Conservation (phyloP, 1,284 basidiomycete genomes). For the Prillingera fragicola region DNA sequence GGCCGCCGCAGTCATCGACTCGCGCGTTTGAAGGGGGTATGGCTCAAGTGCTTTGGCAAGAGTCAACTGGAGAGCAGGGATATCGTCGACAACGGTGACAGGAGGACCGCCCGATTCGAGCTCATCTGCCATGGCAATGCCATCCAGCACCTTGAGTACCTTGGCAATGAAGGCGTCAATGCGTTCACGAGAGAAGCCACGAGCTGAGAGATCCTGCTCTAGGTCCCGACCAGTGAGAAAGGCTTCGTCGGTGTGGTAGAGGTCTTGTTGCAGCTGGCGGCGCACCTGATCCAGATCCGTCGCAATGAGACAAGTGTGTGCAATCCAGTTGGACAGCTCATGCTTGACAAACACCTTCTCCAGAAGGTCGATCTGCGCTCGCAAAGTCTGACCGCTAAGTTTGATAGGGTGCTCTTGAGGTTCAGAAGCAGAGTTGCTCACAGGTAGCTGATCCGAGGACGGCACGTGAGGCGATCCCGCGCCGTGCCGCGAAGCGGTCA, state of each 20-base stretch:
- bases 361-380: constrained; percentile 30
- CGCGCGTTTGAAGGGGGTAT: constrained; percentile 36
- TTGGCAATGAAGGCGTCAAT: constrained; percentile 41
- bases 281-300: constrained; percentile 38
- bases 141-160: constrained; percentile 43
- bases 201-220: constrained; percentile 21
- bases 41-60: constrained; percentile 20
- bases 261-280: constrained; percentile 34
- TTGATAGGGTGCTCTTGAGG: constrained; percentile 32
- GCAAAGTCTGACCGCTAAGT: constrained; percentile 31
- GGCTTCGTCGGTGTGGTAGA: constrained; percentile 40
- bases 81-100: not conserved
- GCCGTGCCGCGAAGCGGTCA: constrained; percentile 18
- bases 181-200: constrained; percentile 28
- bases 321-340: constrained; percentile 41
- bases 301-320: constrained; percentile 43
- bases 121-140: constrained; percentile 41
- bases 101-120: constrained; percentile 10
- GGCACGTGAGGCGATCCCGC: not conserved
- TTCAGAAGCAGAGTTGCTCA: constrained; percentile 31
- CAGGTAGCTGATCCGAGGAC: constrained; percentile 9
- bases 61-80: not conserved
- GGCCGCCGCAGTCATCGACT: constrained; percentile 30
- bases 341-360: constrained; percentile 33
- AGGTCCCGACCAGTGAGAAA: constrained; percentile 30